These are phyloP conservation scores for Fistulifera pelliculosa DNA, from an alignment of 108 stramenopile genomes.

Conservation along the genomic window DNA sequence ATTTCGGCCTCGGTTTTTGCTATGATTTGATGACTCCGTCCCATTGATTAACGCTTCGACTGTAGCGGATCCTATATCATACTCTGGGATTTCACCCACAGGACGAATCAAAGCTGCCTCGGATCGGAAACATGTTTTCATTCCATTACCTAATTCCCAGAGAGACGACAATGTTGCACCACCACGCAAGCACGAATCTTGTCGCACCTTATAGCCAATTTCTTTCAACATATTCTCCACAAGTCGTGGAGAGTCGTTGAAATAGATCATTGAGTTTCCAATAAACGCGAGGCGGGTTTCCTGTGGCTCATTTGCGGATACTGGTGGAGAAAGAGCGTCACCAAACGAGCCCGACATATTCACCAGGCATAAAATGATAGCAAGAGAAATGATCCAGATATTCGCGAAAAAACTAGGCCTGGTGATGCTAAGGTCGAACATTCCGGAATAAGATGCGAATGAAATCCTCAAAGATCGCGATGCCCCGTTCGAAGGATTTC, in stretches of 20 bases:
- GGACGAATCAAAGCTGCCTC: neutral
- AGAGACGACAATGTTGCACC: constrained; percentile 40
- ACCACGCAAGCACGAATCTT: constrained; percentile 61
- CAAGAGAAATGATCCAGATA: too few species aligned
- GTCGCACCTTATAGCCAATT: constrained; percentile 9
- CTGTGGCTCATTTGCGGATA: too few species aligned
- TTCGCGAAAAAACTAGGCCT: too few species aligned
- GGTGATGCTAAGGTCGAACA: too few species aligned
- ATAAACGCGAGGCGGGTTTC: constrained; percentile 28
- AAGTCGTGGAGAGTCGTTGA: constrained; percentile 64
- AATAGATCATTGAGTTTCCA: constrained; percentile 73
- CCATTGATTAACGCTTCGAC: constrained; percentile 32
- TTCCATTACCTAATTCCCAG: constrained; percentile 55
- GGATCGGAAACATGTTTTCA: constrained; percentile 39
- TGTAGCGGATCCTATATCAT: constrained; percentile 61
- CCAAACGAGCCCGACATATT: too few species aligned
- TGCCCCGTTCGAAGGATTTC: too few species aligned
- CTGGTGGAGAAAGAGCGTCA: too few species aligned
- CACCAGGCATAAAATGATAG: too few species aligned
- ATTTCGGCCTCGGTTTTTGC: constrained; percentile 15
- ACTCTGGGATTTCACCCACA: constrained; percentile 17
- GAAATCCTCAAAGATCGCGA: too few species aligned
- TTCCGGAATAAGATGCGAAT: too few species aligned
- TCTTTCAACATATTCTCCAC: constrained; percentile 30
- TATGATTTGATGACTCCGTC: constrained; percentile 13